Evolutionary conservation across 2,329 filamentous ascomycete species (phyloP).

Genomic region (Zarea fungicola): DNA sequence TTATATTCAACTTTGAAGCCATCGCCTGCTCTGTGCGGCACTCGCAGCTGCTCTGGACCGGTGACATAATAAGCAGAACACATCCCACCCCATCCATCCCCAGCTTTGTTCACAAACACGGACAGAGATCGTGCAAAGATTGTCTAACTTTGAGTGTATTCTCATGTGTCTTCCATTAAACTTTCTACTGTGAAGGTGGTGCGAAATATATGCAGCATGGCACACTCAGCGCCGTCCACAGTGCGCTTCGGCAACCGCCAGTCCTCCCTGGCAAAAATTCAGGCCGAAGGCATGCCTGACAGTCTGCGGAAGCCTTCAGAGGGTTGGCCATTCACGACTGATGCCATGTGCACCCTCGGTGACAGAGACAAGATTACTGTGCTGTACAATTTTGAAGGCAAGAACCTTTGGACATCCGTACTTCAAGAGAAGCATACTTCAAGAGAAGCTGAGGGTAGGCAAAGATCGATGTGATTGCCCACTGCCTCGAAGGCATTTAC

Average conservation of each 20-base stretch:
- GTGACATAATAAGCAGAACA: no score
- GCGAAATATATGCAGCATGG: slow-evolving; percentile 22
- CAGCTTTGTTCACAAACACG: no score
- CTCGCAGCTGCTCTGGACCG: no score
- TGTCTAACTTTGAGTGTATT: no score
- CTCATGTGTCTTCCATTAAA: no score
- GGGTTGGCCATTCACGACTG: slow-evolving; percentile 64
- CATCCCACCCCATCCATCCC: no score
- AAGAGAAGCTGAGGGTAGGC: slow-evolving; percentile 66
- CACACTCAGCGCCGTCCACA: slow-evolving; percentile 32
- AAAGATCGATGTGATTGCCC: slow-evolving; percentile 81
- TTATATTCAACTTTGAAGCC: no score
- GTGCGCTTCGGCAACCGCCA: slow-evolving; percentile 80
- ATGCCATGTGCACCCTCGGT: slow-evolving; percentile 75
- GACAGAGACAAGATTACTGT: slow-evolving; percentile 90
- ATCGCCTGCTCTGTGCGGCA: no score
- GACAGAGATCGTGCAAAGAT: no score
- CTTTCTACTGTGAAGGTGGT: no score
- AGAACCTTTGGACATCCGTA: slow-evolving; percentile 93
- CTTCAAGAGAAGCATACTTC: slow-evolving; percentile 83
- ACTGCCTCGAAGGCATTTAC: slow-evolving; percentile 67
- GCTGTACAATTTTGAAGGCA: slow-evolving; percentile 82
- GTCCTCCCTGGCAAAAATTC: slow-evolving; percentile 77
- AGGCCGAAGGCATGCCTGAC: slow-evolving; percentile 72
- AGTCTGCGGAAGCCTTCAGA: slow-evolving; percentile 64